Conservation (phyloP, 1,284 basidiomycete species). For the Moesziomyces sp. region DNA sequence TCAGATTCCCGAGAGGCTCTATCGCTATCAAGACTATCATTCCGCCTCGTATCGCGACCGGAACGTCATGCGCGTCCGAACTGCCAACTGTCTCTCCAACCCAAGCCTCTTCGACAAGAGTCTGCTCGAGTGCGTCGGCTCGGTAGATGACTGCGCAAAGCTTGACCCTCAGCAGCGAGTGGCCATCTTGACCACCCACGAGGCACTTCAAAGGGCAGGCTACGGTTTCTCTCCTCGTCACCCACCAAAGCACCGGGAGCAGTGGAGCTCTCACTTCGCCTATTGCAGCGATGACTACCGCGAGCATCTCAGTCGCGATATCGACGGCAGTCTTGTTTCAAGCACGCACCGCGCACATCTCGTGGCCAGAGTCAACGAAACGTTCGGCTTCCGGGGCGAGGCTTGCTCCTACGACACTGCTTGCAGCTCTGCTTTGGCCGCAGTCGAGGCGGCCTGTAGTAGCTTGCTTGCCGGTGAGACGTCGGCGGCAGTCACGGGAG, state of each 20-base stretch:
- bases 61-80: conserved; percentile 51
- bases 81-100: conserved; percentile 34
- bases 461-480: conserved; percentile 29
- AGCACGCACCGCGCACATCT: conserved; percentile 44
- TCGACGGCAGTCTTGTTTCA: conserved; percentile 27
- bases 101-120: conserved; percentile 36
- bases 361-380: conserved; percentile 30
- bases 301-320: conserved; percentile 46
- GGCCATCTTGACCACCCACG: conserved; percentile 32
- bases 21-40: conserved; percentile 48
- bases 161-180: conserved; percentile 52
- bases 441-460: conserved; percentile 48
- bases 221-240: conserved; percentile 31
- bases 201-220: conserved; percentile 36
- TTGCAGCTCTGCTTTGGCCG: conserved; percentile 49
- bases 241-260: conserved; percentile 16
- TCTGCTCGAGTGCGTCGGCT: conserved; percentile 12
- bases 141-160: conserved; percentile 24
- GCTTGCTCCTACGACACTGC: conserved; percentile 51
- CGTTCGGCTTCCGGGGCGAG: conserved; percentile 44
- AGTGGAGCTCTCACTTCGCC: conserved; percentile 47
- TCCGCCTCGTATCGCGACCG: conserved; percentile 44
- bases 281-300: conserved; percentile 52
- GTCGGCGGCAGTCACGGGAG: conserved; percentile 38
- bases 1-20: conserved; percentile 40